Percentiles rank a stretch among this genome's conserved stretches.
These are phyloP conservation scores for Metschnikowia gruessii DNA, from an alignment of 805 yeast species.

Conservation along the genomic window DNA sequence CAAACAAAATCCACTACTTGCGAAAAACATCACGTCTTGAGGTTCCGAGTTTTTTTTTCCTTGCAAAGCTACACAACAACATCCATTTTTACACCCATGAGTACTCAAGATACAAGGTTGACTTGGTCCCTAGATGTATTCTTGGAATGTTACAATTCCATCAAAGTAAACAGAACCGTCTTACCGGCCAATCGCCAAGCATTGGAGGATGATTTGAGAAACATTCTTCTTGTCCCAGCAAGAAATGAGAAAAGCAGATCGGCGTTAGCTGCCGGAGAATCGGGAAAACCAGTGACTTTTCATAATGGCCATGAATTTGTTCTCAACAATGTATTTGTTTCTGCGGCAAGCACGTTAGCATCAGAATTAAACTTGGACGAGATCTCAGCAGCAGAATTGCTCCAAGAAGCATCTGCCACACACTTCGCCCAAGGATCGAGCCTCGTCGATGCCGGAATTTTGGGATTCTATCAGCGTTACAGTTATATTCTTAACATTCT, in stretches of 20 bases:
- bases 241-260: slow-evolving; percentile 27
- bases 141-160: slow-evolving; percentile 17
- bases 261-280: slow-evolving; percentile 13
- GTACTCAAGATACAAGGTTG: background rate
- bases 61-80: background rate
- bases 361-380: slow-evolving; percentile 61
- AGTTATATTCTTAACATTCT: slow-evolving; percentile 71
- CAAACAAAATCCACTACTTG: slow-evolving; percentile 6
- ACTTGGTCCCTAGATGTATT: slow-evolving; percentile 18
- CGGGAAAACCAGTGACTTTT: slow-evolving; percentile 37
- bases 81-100: background rate
- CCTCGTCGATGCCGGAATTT: slow-evolving; percentile 59
- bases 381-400: slow-evolving; percentile 64
- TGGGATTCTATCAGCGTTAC: slow-evolving; percentile 65
- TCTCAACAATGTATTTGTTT: slow-evolving; percentile 63
- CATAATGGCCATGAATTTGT: slow-evolving; percentile 56
- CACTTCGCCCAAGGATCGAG: slow-evolving; percentile 45
- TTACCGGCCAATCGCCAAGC: slow-evolving; percentile 8
- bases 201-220: slow-evolving; percentile 30
- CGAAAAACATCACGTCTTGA: slow-evolving; percentile 2
- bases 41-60: background rate
- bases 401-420: slow-evolving; percentile 45
- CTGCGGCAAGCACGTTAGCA: slow-evolving; percentile 58
- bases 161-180: slow-evolving; percentile 9
- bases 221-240: slow-evolving; percentile 32